Evolutionary conservation across 148 eudicot species (phyloP).

Genomic region (Vaccinium darrowii): DNA sequence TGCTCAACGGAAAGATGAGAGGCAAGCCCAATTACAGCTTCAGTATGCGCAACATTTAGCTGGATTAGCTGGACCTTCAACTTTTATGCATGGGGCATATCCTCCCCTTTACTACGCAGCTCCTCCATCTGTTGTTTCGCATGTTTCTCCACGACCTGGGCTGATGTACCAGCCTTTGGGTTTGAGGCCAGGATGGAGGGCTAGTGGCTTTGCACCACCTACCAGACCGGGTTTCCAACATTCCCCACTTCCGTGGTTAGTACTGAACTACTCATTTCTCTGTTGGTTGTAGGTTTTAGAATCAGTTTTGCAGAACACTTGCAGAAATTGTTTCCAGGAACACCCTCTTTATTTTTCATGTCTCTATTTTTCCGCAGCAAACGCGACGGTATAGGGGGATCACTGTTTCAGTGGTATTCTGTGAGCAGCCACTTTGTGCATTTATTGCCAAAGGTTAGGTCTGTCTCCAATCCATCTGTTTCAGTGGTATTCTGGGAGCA

Average conservation of each 20-base stretch:
- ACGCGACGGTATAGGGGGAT: too few species aligned
- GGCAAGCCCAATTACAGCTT: conserved; percentile 63
- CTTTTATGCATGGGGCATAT: conserved; percentile 52
- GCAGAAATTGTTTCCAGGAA: not conserved
- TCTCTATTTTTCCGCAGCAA: too few species aligned
- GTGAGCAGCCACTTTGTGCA: too few species aligned
- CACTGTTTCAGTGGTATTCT: too few species aligned
- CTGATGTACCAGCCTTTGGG: conserved; percentile 58
- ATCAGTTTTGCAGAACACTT: not conserved
- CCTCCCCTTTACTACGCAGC: conserved; percentile 55
- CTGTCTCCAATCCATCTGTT: too few species aligned
- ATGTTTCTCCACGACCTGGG: conserved; percentile 46
- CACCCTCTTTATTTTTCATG: not conserved
- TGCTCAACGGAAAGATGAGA: conserved; percentile 81
- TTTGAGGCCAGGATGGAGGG: conserved; percentile 61
- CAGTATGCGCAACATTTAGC: conserved; percentile 49
- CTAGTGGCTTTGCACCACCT: conserved; percentile 44
- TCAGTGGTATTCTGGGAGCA: too few species aligned
- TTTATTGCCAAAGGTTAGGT: too few species aligned
- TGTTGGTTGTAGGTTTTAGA: not conserved
- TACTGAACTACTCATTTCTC: not conserved
- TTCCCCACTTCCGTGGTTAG: conserved; percentile 47
- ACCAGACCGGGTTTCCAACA: conserved; percentile 43
- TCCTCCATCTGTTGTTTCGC: conserved; percentile 46
- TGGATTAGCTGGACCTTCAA: conserved; percentile 48